Evolutionary conservation across 129 eudicot species (phyloP).

Genomic region (Apium graveolens): DNA sequence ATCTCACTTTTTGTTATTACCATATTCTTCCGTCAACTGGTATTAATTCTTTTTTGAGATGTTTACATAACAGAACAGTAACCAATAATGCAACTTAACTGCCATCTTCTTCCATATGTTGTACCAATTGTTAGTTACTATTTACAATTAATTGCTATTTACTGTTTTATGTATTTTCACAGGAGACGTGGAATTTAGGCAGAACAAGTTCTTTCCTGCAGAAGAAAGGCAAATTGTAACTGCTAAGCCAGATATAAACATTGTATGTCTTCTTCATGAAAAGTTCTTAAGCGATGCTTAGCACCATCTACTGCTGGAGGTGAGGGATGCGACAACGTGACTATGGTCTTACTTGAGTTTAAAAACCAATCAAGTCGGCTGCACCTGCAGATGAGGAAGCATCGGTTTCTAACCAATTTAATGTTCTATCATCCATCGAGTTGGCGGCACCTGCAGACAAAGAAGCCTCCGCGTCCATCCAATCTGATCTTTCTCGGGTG

Average conservation of each 20-base stretch:
- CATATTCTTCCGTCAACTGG: too few relatives aligned
- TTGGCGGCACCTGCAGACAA: constrained; percentile 7
- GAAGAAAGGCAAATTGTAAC: constrained; percentile 95
- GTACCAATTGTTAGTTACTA: not conserved
- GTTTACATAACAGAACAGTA: not conserved
- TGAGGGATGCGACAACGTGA: constrained; percentile 98
- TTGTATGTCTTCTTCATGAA: constrained; percentile 38
- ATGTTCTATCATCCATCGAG: constrained; percentile 30
- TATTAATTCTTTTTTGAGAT: not conserved
- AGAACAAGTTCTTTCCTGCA: constrained; percentile 86
- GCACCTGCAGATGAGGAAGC: constrained; percentile 19
- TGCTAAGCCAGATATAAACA: constrained; percentile 85
- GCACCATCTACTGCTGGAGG: constrained; percentile 99
- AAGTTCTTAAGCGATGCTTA: constrained; percentile 57
- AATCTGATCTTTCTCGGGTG: not conserved
- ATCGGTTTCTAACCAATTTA: constrained; percentile 20
- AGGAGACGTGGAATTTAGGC: constrained; percentile 99
- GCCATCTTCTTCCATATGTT: not conserved
- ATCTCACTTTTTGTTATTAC: too few relatives aligned
- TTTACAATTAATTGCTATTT: not conserved
- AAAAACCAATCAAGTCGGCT: constrained; percentile 36
- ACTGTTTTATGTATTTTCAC: constrained; percentile 4
- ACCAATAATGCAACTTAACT: not conserved
- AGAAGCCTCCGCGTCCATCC: constrained; percentile 24
- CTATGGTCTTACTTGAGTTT: constrained; percentile 89